Base-by-base conservation (phyloP, 129 eudicot genomes). In the Chrysanthemum seticuspe region DNA sequence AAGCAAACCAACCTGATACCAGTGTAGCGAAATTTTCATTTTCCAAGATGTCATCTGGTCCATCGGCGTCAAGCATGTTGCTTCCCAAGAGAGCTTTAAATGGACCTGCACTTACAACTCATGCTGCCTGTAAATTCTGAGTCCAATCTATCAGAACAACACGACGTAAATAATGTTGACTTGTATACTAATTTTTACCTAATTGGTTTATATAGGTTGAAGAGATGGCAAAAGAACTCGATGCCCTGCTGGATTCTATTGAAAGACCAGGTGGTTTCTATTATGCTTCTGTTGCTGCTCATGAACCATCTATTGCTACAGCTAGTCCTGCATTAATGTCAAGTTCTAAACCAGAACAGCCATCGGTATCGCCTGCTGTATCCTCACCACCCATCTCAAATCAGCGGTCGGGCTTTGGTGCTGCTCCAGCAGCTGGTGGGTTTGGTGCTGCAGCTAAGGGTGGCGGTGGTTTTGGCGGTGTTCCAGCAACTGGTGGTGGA, bases 161-260 rank as follows among this genome's bases (percentile, higher is more conserved):
- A 62, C 44, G 85, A 82, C 73, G 96, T 93, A 89, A 86, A 49
- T 63, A 64, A 62, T 78, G 63, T 69, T 53, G 13, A 36, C 73
- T 19, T 67, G 18, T 13, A 49, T 21, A 49, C 19, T 49, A 36
- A 67, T 13, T 25, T 58, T 67, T 31, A 47, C 71, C 54, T 56
- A 14, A 12, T 15, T 58, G 27, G 18, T 79, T 36, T 64, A 67
- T 81, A 18, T 85, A 94, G 99, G 96, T 90, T 70, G 88, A 94
- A 79, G 97, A 87, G 70, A 88, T 94, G 96, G 88, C 90, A 56
- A 81, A 80, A 70, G 89, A 88, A 73, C 52, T 94, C 83, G 97
- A 94, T 71, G 40, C 10, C 13, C 89, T 94, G 83, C 57, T 90
- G 73, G 85, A 86, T 73, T 74, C 79, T 75, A 88, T 88, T 56